These are phyloP conservation scores for Pseudonitzschia delicatissima DNA, from an alignment of 108 stramenopile species.

Conservation along the genomic window DNA sequence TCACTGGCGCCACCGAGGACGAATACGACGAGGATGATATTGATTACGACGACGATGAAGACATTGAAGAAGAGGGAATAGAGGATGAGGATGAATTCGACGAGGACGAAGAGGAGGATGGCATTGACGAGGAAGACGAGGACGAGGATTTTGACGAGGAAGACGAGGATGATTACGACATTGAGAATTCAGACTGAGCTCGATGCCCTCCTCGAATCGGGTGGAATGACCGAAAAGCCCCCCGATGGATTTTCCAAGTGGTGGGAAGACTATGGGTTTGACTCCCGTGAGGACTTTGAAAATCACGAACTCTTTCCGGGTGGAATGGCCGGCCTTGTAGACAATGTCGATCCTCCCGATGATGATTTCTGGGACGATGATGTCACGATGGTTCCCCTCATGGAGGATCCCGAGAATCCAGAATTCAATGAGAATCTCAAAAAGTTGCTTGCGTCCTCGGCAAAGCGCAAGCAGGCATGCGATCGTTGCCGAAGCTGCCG, in stretches of 20 bases:
- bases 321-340: not conserved
- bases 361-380: constrained; percentile 10
- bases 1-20: constrained; percentile 21
- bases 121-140: constrained; percentile 17
- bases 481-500: constrained; percentile 15
- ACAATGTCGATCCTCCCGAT: not conserved
- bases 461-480: constrained; percentile 25
- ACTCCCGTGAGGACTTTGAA: constrained; percentile 10
- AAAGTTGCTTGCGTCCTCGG: constrained; percentile 32
- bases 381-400: constrained; percentile 15
- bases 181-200: constrained; percentile 8
- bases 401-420: constrained; percentile 47
- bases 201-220: constrained; percentile 27
- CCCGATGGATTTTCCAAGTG: constrained; percentile 16
- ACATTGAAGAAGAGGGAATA: constrained; percentile 10
- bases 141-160: constrained; percentile 19
- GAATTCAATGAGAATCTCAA: constrained; percentile 37
- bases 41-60: constrained; percentile 15
- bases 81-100: constrained; percentile 29
- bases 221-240: constrained; percentile 3
- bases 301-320: constrained; percentile 3
- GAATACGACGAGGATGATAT: constrained; percentile 16
- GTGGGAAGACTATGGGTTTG: constrained; percentile 13
- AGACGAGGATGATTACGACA: constrained; percentile 5
- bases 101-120: constrained; percentile 10